phyloP scores from a whole-genome alignment of 768 basidiomycete genomes.

The Lyophyllum atratum region DNA sequence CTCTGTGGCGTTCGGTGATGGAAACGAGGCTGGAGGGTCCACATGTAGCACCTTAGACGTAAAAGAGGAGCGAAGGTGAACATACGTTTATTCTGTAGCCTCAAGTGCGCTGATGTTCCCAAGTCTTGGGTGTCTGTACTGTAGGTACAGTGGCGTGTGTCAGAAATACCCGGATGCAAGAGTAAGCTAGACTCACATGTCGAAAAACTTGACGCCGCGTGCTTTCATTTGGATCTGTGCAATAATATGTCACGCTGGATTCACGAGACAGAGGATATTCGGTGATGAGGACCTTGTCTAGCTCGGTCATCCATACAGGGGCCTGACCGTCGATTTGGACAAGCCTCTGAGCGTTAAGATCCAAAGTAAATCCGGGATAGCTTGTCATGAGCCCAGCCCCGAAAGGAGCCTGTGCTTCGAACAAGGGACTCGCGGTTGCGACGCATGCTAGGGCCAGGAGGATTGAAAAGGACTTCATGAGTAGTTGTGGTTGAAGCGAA shows the following conservation, averaged over 20 bases:
- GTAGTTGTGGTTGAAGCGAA: not conserved
- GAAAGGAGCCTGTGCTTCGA: slow-evolving; percentile 42
- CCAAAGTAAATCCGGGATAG: slow-evolving; percentile 67
- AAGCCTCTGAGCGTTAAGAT: slow-evolving; percentile 71
- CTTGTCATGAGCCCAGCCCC: slow-evolving; percentile 23
- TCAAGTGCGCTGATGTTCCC: slow-evolving; percentile 41
- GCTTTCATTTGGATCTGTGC: slow-evolving; percentile 75
- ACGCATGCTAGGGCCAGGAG: slow-evolving; percentile 48
- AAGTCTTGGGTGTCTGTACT: slow-evolving; percentile 79
- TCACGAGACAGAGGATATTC: not conserved
- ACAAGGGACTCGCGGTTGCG: slow-evolving; percentile 42
- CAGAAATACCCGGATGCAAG: slow-evolving; percentile 6
- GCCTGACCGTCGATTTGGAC: slow-evolving; percentile 72
- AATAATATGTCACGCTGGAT: slow-evolving; percentile 11
- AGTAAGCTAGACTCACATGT: slow-evolving; percentile 56
- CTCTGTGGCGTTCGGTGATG: slow-evolving; percentile 60
- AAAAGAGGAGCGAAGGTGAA: slow-evolving; percentile 16
- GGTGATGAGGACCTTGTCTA: slow-evolving; percentile 70
- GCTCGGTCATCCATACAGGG: slow-evolving; percentile 83
- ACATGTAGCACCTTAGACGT: slow-evolving; percentile 20
- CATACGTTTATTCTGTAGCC: slow-evolving; percentile 40
- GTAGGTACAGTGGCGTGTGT: slow-evolving; percentile 17
- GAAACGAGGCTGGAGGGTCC: slow-evolving; percentile 47
- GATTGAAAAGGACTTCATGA: slow-evolving; percentile 53
- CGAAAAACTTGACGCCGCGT: slow-evolving; percentile 81